Base-by-base conservation (phyloP, 2,329 filamentous ascomycete genomes). In the Trichophyton schoenleinii region DNA sequence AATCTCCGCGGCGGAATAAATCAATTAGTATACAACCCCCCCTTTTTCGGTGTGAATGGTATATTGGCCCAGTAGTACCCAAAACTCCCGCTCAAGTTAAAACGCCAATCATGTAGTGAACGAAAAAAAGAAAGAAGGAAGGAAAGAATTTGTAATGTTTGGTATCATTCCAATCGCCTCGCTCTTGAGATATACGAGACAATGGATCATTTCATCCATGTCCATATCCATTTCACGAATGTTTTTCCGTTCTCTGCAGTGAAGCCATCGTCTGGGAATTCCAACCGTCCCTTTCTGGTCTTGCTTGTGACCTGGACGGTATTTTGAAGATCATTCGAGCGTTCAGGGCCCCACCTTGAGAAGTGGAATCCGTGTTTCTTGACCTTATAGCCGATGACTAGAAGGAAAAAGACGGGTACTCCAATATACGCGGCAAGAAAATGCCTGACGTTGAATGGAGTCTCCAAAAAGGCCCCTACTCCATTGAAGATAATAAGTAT, bases 341-440 rank as follows among this genome's bases (percentile, higher is more conserved):
- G 66, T 57, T 75, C 72, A 9, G 70, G 68, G 22, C 72, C 69
- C 72, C 72, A 75, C 55, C 70, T 63, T 3, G 67, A 66, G 6
- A 74, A 63, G 42, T 57, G 55, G 52, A 74, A 66, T 0, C 73
- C 72, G 58, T 74, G 73, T 53, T 73, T 73, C 20, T 69, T 68
- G 49, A 75, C 59, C 57, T 76, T 75, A 64, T 74, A 75, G 1
- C 70, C 71, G 1, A 74, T n/a, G 20, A 76, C 68, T 0, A 76
- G 68, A 1, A 74, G 18, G 20, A 75, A 55, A 58, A 75, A 76
- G 0, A 73, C 70, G 0, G 72, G 73, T 70, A 76, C 73, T 28
- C 72, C 72, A 61, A 76, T 72, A 61, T 77, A 77, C 0, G 72
- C 73, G 3, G 74, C 70, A 15, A 76, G 62, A 60, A 77, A 77